Evolutionary conservation across 2,329 filamentous ascomycete genomes (phyloP), one percentile per base, ranked within the genome.

Genomic region (Fusarium sp.): DNA sequence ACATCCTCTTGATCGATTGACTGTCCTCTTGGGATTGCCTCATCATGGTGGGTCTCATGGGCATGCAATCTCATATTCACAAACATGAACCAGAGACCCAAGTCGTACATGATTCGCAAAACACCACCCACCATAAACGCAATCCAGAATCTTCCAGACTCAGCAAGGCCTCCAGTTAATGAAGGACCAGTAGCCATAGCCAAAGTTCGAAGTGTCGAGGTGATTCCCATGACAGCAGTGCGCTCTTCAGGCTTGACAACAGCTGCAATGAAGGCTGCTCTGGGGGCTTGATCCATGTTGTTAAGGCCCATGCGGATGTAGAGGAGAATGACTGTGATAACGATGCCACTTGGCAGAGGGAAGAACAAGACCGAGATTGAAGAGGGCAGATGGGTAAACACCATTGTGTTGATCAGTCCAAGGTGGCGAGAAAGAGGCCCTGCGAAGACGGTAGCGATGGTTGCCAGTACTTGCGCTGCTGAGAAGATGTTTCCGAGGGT

Each of bases 171-270:
- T 1, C 88, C 88, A 0, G 88, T 90, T 3, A 89, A 73, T 2
- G 80, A 85, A 0, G 88, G 88, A 0, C 88, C 83, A 0, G 81
- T 75, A 59, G 82, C 88, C 64, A 87, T 84, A 0, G 88, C 87
- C 13, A 91, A 72, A 0, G 88, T 91, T 9, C 89, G 81, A 28
- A 91, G 62, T 73, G 88, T 88, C 46, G 81, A 83, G 0, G 89
- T 91, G 69, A 92, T 89, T 15, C 90, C 90, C 88, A 92, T 89
- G n/a, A 90, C 88, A 1, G 89, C 89, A 1, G 90, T 92, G 3
- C 89, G 81, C 77, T 92, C 90, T 55, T 88, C 85, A 1, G 89
- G 86, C 65, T 84, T 85, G 5, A 92, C 89, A 1, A 91, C 88
- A 1, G 89, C 89, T 2, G 89, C 88, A 49, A 92, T 90, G 59